These are phyloP conservation scores for Inga leiocalycina DNA, from an alignment of 306 rosid species.

Conservation along the genomic window DNA sequence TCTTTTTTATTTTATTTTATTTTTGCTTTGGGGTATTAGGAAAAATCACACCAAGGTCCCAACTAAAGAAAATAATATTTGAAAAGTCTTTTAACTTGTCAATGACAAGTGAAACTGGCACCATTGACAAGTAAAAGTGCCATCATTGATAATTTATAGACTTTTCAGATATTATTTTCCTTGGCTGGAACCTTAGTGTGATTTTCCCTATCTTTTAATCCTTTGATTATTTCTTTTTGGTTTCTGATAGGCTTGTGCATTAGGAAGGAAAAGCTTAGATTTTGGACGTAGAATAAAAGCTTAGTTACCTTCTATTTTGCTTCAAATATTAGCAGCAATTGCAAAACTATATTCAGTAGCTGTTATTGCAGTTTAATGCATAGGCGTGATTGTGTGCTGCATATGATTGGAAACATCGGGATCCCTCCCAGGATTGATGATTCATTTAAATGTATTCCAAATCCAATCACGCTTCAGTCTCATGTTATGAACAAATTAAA, in stretches of 20 bases:
- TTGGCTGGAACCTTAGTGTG: too few relatives aligned
- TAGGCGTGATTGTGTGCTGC: not conserved
- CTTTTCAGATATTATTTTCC: too few relatives aligned
- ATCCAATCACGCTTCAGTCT: not conserved
- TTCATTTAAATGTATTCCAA: not conserved
- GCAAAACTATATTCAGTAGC: not conserved
- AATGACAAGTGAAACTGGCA: too few relatives aligned
- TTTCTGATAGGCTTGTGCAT: not conserved
- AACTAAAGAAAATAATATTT: too few relatives aligned
- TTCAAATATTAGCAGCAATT: not conserved
- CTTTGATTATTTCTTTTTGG: not conserved
- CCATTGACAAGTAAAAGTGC: too few relatives aligned
- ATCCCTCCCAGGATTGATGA: not conserved
- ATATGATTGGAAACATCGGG: not conserved
- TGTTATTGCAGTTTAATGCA: not conserved
- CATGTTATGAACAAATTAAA: not conserved
- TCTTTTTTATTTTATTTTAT: not conserved
- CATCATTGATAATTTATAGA: too few relatives aligned
- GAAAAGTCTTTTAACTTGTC: too few relatives aligned
- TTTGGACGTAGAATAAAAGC: not conserved
- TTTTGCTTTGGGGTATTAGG: not conserved
- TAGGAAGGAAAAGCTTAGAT: not conserved
- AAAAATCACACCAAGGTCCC: too few relatives aligned
- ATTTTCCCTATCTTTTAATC: not conserved
- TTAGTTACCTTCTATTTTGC: not conserved